Evolutionary conservation across 257 asterid species (phyloP).

Genomic region (Salvia splendens): DNA sequence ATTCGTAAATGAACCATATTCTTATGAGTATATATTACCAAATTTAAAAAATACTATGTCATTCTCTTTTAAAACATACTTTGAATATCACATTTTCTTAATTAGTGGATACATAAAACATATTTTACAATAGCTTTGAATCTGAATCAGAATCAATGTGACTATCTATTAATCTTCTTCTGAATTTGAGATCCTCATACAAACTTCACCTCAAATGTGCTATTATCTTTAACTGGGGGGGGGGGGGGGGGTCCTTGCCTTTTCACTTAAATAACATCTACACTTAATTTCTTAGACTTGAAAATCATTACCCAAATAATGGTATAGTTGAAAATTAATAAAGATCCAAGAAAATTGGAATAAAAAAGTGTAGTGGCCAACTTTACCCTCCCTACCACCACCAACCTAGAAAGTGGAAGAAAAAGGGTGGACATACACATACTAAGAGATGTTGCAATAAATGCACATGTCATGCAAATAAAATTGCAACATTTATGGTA

Average conservation of each 20-base stretch:
- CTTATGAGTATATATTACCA: no score
- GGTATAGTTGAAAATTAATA: not conserved
- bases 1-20: no score
- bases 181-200: not conserved
- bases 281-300: not conserved
- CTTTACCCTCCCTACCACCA: conserved; percentile 3
- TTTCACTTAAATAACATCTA: not conserved
- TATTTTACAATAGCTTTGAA: no score
- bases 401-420: conserved; percentile 33
- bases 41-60: no score
- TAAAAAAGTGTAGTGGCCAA: conserved; percentile 2
- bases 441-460: conserved; percentile 30
- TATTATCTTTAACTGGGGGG: not conserved
- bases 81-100: no score
- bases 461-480: conserved; percentile 42
- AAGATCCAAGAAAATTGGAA: conserved; percentile 28
- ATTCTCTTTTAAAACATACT: no score
- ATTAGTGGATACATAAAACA: no score
- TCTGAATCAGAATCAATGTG: no score
- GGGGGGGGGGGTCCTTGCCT: not conserved
- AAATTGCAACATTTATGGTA: conserved; percentile 25
- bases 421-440: conserved; percentile 26
- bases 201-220: not conserved
- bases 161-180: no score
- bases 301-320: not conserved